Conservation (phyloP, 805 yeast genomes). For the Brettanomyces sp. region DNA sequence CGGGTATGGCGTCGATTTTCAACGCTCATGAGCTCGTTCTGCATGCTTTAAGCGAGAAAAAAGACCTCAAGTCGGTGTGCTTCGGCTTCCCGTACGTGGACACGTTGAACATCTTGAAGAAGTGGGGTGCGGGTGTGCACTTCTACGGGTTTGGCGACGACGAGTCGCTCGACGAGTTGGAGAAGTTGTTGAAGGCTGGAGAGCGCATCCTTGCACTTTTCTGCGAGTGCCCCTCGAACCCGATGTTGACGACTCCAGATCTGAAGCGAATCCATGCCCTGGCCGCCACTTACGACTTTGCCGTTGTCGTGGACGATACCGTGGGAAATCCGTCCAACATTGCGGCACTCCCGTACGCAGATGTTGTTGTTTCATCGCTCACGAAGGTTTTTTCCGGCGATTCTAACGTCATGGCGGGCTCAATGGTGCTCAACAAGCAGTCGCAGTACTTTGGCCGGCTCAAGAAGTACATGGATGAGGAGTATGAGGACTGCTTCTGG, state of each 20-base stretch:
- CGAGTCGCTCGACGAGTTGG: slow-evolving; percentile 55
- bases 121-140: slow-evolving; percentile 87
- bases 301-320: slow-evolving; percentile 87
- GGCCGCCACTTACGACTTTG: slow-evolving; percentile 63
- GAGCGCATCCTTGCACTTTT: slow-evolving; percentile 67
- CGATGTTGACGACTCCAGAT: slow-evolving; percentile 81
- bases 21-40: slow-evolving; percentile 51
- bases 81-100: slow-evolving; percentile 97
- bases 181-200: slow-evolving; percentile 49
- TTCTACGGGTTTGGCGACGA: slow-evolving; percentile 83
- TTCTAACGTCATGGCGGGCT: slow-evolving; percentile 93
- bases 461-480: slow-evolving; percentile 39
- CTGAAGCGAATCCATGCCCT: slow-evolving; percentile 53
- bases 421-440: slow-evolving; percentile 66
- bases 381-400: slow-evolving; percentile 93
- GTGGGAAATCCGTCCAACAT: slow-evolving; percentile 85
- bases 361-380: slow-evolving; percentile 75
- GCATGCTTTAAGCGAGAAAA: slow-evolving; percentile 7
- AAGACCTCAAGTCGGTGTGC: slow-evolving; percentile 63
- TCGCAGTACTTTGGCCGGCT: slow-evolving; percentile 41
- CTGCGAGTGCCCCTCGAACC: slow-evolving; percentile 93
- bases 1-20: slow-evolving; percentile 92
- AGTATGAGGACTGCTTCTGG: slow-evolving; percentile 76
- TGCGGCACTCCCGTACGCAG: slow-evolving; percentile 75
- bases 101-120: slow-evolving; percentile 73